phyloP scores from a whole-genome alignment of 768 basidiomycete genomes.

The Auricularia cornea region DNA sequence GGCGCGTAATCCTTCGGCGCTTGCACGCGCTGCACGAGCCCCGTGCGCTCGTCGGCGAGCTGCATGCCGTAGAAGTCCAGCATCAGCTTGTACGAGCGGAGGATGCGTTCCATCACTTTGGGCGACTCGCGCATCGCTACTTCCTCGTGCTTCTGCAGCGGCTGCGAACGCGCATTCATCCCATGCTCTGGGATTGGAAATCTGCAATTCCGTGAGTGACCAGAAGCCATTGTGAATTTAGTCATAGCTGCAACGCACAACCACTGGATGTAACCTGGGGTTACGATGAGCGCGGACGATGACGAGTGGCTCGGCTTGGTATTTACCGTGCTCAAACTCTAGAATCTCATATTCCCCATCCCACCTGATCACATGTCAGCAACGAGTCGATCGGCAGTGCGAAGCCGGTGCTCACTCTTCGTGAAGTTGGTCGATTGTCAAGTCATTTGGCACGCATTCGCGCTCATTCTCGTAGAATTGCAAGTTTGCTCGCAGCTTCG shows the following conservation, averaged over 20 bases:
- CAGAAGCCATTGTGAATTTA: no score
- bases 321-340: conserved; percentile 49
- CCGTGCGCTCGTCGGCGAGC: conserved; percentile 48
- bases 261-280: conserved; percentile 60
- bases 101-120: conserved; percentile 39
- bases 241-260: no score
- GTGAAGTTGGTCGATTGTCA: conserved; percentile 56
- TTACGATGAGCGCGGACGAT: no score
- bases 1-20: conserved; percentile 41
- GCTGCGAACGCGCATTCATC: conserved; percentile 59
- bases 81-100: conserved; percentile 62
- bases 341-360: conserved; percentile 50
- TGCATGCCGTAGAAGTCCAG: conserved; percentile 76
- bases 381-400: not conserved
- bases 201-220: no score
- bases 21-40: conserved; percentile 45
- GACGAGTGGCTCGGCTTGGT: no score
- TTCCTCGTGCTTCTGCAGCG: conserved; percentile 59
- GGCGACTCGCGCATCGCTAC: conserved; percentile 44
- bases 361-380: conserved; percentile 39
- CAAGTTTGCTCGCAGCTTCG: conserved; percentile 37
- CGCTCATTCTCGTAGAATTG: conserved; percentile 52
- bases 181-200: conserved; percentile 71
- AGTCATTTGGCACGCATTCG: conserved; percentile 53
- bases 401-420: conserved; percentile 33